Base-by-base conservation (phyloP, 306 rosid species). In the Casuarina equisetifolia region DNA sequence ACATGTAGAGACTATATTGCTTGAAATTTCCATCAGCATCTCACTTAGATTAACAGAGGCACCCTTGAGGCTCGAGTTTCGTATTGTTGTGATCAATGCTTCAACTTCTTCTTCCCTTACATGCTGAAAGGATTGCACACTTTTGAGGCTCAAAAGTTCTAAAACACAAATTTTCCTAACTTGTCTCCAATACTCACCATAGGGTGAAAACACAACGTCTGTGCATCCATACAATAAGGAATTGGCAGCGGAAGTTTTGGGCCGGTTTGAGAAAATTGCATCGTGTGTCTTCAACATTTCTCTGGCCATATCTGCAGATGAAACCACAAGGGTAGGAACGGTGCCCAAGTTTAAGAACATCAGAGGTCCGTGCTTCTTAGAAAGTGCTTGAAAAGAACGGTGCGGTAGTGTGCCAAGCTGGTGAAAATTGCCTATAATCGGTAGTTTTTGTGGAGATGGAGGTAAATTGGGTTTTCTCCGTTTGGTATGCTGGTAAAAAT, bases 211-310 rank as follows among this genome's bases (percentile, higher is more conserved):
- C 0, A 42, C 76, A 0, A 78, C 35, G 66, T 78, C 79, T 15
- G 48, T 63, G 85, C 77, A 73, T 44, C 79, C 79, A 36, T 73
- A 77, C 63, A 73, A 57, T 9, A 77, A 67, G 17, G 73, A 9
- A 39, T 77, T n/a, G 1, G 77, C 50, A 2, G 77, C 78, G 73
- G 72, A 73, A 75, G 32, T 25, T 25, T 25, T 25, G 32, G 32
- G 32, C 32, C 32, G 32, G 32, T 25, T 25, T 25, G 32, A 76
- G 72, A 73, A 75, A 16, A 15, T 53, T n/a, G 43, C 9, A n/a
- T 85, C 86, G 36, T 79, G 84, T 17, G 50, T 66, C 81, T 85
- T 76, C 10, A 76, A 16, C 1, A 82, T 19, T 32, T 85, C 84
- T 61, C 32, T 79, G 3, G 52, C 62, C 77, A 82, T 73, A 2